Percentiles rank a stretch among this genome's conserved stretches.
phyloP scores from a whole-genome alignment of 2,329 filamentous ascomycete genomes.

The Penicillium sp. region DNA sequence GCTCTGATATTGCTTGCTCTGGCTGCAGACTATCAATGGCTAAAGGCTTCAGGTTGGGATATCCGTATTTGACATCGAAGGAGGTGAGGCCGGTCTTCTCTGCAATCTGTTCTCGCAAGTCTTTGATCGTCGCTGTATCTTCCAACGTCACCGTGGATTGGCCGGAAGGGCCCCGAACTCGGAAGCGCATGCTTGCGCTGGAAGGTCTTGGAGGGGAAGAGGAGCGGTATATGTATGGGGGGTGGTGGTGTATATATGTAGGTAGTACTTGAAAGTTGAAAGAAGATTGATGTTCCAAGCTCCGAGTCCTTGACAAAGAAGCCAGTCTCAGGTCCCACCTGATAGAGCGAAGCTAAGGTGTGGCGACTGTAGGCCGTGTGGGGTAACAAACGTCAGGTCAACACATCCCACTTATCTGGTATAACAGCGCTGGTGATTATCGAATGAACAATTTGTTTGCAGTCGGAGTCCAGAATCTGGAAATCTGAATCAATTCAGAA shows the following conservation, averaged over 20 bases:
- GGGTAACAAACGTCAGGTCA: background rate
- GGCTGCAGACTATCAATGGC: conserved; percentile 59
- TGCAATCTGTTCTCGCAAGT: conserved; percentile 49
- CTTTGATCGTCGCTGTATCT: conserved; percentile 62
- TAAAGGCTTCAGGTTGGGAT: conserved; percentile 71
- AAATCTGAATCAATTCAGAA: background rate
- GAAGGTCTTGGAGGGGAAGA: too few species aligned
- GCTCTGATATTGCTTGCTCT: conserved; percentile 56
- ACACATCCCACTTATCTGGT: background rate
- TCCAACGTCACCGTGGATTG: conserved; percentile 71
- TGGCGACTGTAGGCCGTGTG: background rate
- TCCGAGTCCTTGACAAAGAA: background rate
- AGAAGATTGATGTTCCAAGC: too few species aligned
- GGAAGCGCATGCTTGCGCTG: conserved; percentile 72
- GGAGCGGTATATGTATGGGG: background rate
- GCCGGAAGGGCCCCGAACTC: conserved; percentile 75
- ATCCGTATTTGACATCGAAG: conserved; percentile 83
- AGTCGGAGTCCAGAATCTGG: background rate
- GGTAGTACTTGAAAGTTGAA: too few species aligned
- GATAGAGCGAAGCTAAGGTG: background rate
- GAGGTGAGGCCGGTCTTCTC: conserved; percentile 66
- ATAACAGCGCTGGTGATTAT: background rate
- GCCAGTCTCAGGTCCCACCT: background rate
- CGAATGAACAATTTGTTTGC: background rate
- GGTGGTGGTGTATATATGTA: too few species aligned